Evolutionary conservation across 2,329 filamentous ascomycete species (phyloP), one percentile per base, ranked within the genome.

Genomic region (Hypoxylon sp.): DNA sequence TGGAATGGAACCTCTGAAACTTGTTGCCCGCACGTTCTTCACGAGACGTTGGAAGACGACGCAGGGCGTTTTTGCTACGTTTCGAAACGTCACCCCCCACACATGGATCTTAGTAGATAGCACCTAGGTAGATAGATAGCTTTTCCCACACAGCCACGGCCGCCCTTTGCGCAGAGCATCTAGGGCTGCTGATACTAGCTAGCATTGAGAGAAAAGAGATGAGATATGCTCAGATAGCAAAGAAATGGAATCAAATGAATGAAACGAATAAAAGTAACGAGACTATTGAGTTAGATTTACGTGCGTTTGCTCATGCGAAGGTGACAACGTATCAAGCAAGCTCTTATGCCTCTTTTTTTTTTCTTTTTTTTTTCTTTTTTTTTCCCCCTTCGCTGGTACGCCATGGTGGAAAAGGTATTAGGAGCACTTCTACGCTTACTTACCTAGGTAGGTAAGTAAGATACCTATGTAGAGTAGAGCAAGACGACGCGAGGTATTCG

Each of bases 61-160:
- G 16, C 16, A 40, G 36, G 50, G 36, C 44, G 26, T 20, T 51
- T 63, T 68, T 52, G 51, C 65, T 68, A 68, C 65, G 59, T 63
- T 68, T 50, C 32, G 53, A 50, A 44, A 18, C 44, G 58, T 30
- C 55, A 30, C n/a, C 30, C 48, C 22, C 40, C 45, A 44, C 16
- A n/a, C n/a, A n/a, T n/a, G n/a, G n/a, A n/a, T n/a, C 38, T 28
- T 40, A 65, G 62, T 68, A 68, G 65, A 68, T 68, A 68, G 65
- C 51, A 60, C 62, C 58, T 68, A 68, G 65, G 59, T 68, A 68
- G 62, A 59, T 53, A 42, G 54, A 63, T 66, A 65, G 63, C 64
- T 65, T 59, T 55, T 55, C 65, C 42, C 40, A 46, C 54, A 54
- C 45, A 33, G 9, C 11, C 30, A 11, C 30, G 4, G 6, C 24